Evolutionary conservation across 2,329 filamentous ascomycete species (phyloP), one percentile per base, ranked within the genome.

Genomic region (Xylaria sp.): DNA sequence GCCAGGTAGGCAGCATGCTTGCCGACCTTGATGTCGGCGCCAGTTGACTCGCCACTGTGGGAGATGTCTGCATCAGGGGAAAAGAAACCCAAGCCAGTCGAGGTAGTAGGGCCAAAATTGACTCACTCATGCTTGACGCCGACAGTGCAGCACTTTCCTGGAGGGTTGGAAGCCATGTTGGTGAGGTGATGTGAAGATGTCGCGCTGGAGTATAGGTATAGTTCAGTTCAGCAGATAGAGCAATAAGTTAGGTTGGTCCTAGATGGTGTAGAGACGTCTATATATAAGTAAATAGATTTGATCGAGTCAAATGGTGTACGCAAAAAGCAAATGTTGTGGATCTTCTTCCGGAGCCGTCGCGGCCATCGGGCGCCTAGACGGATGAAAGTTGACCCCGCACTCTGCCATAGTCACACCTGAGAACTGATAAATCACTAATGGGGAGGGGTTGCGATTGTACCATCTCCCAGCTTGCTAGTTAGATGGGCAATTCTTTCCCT

Each of bases 51-150:
- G 69, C 86, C 86, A 13, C 85, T 87, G 61, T 59, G 25, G n/a
- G 27, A 11, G 25, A 47, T 2, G 38, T 27, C 2, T 27, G 1
- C 36, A 39, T 70, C 31, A 69, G 67, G 9, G 15, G 29, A 27
- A 27, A 27, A 54, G 51, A 39, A 13, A 47, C 13, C 25, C 20
- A 39, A 29, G 7, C 13, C 6, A 20, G 2, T n/a, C 38, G 6
- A 49, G 5, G 17, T 49, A 56, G n/a, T n/a, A 27, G 5, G 20
- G 11, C 10, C 42, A 15, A 5, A 2, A 4, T 25, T 20, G 51
- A 80, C 85, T 74, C 78, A 87, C 85, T 85, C 82, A 71, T 87
- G 85, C 75, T 81, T 84, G 66, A 84, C 78, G 66, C 85, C 86
- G 61, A 82, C 72, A 36, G 80, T 80, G 79, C 86, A 88, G 82